Base-by-base conservation (phyloP, 495 filamentous ascomycete species). In the Hypoxylon trugodes region DNA sequence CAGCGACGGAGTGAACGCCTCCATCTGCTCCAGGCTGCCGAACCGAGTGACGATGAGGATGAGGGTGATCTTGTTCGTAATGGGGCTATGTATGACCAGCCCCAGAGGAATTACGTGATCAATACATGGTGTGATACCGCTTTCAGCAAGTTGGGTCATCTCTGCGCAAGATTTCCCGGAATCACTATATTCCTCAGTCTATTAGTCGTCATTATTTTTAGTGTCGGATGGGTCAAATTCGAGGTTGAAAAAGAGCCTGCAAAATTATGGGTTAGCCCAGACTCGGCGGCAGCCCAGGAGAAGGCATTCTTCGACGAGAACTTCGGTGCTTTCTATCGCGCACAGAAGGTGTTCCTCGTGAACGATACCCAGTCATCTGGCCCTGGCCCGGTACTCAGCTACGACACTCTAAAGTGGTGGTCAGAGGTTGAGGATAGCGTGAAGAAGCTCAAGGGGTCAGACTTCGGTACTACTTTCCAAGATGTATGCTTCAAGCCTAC, bases 401-500 rank as follows among this genome's bases (percentile, higher is more conserved):
- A 94, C 58, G 89, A 97, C 3, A 97, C 90, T 0, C 78, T 98
- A 10, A 76, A 77, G 4, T 98, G 95, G 95, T 98, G 94, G 95
- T 91, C 95, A 69, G 92, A 88, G 62, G 89, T 98, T 3, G 95
- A 98, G 69, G 82, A 84, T 24, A 83, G 86, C 4, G 82, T 97
- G 38, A 81, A 81, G 21, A 76, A 83, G 6, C 84, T 94, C 54
- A 88, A 86, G 54, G 92, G 92, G 1, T 28, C 80, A 9, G 72
- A 87, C 19, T 82, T 82, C 41, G 86, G 83, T 3, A 81, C 85
- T 28, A 86, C 81, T 9, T 77, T 98, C 10, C 83, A 93, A 35
- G 88, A 98, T 70, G 86, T 98, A 26, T 98, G 95, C 78, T 93
- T 95, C 75, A 96, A 96, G 64, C 95, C 95, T 3, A 94, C 89